Evolutionary conservation across 2,329 filamentous ascomycete species (phyloP), one percentile per base, ranked within the genome.

Genomic region (Talaromyces atroroseus): DNA sequence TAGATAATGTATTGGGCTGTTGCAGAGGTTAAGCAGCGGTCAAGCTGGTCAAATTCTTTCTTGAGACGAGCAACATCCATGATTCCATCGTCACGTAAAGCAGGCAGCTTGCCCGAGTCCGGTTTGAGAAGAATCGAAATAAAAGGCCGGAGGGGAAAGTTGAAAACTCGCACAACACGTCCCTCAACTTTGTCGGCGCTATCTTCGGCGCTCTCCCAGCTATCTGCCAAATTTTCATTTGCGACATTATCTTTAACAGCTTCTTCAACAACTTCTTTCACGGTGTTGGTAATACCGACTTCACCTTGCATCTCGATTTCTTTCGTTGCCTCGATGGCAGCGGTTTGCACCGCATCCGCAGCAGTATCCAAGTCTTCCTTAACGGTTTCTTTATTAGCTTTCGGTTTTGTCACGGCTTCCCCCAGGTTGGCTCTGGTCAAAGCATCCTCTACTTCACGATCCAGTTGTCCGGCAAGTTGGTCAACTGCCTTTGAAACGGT

Each of bases 21-120:
- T 18, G 92, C 92, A 5, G 92, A 88, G 50, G 92, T 92, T 32
- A 99, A 81, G 61, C 92, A 95, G 62, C 95, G 89, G 69, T 99
- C 94, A 60, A 96, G 87, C 75, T 97, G 94, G 68, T 99, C 94
- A 66, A 97, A 97, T 5, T 96, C 91, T 76, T 97, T 97, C 80
- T 96, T 96, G 61, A 97, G 80, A 57, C 91, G 85, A 52, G 94
- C 92, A 68, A 99, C 94, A 64, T 96, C 90, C 79, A 96, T 89
- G 65, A 96, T 86, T 45, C 87, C 82, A 62, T 92, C 88, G 57
- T 90, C 84, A 38, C 87, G 86, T 71, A 97, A 79, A 71, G 58
- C 84, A 78, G 69, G 84, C 78, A 74, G 73, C 68, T 66, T 80
- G 71, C 63, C 64, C 40, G 66, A 49, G 52, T 65, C 61, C 20